Percentiles rank a stretch among this genome's conserved stretches.
Conservation (phyloP, 345 rosid genomes). For the Orychophragmus violaceus region DNA sequence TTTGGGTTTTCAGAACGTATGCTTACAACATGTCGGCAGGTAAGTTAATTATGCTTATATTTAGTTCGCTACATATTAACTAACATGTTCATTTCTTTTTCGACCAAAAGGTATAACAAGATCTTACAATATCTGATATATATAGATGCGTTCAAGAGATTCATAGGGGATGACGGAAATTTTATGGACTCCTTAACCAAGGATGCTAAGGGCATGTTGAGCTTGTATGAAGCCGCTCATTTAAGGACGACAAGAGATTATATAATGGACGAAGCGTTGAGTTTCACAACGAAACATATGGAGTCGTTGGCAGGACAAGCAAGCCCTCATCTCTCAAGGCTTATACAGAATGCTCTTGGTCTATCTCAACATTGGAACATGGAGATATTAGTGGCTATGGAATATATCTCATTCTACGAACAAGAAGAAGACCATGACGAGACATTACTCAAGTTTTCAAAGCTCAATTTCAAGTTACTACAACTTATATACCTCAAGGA, state of each 20-base stretch:
- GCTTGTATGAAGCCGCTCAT: slow-evolving; percentile 39
- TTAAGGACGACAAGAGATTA: slow-evolving; percentile 24
- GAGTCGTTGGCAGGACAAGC: background rate
- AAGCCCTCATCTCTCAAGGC: background rate
- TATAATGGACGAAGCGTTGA: slow-evolving; percentile 34
- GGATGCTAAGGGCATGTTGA: slow-evolving; percentile 32
- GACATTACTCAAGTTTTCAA: slow-evolving; percentile 9
- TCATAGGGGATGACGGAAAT: slow-evolving; percentile 23
- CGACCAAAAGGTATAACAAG: background rate
- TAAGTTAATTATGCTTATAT: background rate
- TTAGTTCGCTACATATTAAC: background rate
- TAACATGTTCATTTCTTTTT: background rate
- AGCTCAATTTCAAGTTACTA: slow-evolving; percentile 12
- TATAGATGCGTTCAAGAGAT: slow-evolving; percentile 33
- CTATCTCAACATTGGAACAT: slow-evolving; percentile 13
- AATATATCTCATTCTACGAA: background rate
- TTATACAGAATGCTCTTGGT: background rate
- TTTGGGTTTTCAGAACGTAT: background rate
- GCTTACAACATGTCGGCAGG: background rate
- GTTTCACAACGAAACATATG: slow-evolving; percentile 13
- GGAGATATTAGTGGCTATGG: background rate
- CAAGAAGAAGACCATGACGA: slow-evolving; percentile 11
- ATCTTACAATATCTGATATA: background rate
- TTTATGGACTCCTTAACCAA: slow-evolving; percentile 9
- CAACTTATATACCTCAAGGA: slow-evolving; percentile 16